phyloP scores from a whole-genome alignment of 345 rosid genomes.

The Camelina sativa region DNA sequence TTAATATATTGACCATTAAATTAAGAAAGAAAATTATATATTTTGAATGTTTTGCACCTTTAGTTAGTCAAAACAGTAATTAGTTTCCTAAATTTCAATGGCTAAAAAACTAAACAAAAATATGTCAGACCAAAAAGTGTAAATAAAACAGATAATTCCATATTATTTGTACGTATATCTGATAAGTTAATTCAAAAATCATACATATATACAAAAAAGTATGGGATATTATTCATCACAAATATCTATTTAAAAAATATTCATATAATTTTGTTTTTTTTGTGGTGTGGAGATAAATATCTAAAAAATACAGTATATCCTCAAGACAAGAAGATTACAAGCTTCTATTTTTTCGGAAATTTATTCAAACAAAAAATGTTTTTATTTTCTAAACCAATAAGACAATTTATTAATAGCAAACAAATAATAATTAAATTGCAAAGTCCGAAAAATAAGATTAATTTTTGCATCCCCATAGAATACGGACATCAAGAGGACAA shows the following conservation, averaged over 20 bases:
- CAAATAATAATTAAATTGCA: neutral
- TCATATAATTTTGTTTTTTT: neutral
- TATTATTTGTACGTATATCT: neutral
- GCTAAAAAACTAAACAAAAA: neutral
- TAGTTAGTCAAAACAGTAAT: neutral
- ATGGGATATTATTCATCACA: slow-evolving; percentile 15
- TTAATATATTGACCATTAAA: neutral
- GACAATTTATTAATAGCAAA: neutral
- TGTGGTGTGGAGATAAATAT: slow-evolving; percentile 1
- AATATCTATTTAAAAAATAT: neutral
- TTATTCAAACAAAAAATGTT: neutral
- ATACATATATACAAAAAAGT: too few relatives aligned
- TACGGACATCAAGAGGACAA: slow-evolving; percentile 35
- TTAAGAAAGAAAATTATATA: neutral
- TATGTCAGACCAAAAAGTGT: neutral
- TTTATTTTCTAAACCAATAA: neutral
- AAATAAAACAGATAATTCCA: neutral
- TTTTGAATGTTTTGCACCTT: neutral
- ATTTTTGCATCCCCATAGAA: slow-evolving; percentile 11
- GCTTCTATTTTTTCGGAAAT: neutral
- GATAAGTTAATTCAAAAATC: too few relatives aligned
- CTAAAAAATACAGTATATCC: neutral
- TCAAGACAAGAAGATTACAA: neutral
- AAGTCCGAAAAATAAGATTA: slow-evolving; percentile 1
- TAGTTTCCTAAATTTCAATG: neutral